Evolutionary conservation across 257 asterid species (phyloP).

Genomic region (Solanum clarkiae): DNA sequence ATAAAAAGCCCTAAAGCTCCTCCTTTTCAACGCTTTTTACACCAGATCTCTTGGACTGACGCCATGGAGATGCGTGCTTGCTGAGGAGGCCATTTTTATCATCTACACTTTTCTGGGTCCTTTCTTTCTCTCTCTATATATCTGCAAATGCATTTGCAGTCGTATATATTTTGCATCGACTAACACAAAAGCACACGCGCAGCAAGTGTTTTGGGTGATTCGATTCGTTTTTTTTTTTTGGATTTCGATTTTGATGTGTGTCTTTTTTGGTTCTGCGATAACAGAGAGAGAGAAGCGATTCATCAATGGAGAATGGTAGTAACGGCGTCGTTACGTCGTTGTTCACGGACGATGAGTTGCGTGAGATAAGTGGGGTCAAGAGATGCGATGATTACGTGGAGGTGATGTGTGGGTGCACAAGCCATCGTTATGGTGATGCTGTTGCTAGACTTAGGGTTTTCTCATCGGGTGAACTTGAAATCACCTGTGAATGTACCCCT

Average conservation of each 20-base stretch:
- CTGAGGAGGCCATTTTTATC: constrained; percentile 4
- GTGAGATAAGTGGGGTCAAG: constrained; percentile 26
- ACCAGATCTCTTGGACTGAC: constrained; percentile 28
- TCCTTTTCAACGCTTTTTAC: constrained; percentile 24
- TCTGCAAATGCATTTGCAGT: background rate
- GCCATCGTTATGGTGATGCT: constrained; percentile 56
- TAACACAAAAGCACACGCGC: background rate
- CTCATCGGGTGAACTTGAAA: constrained; percentile 39
- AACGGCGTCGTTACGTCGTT: constrained; percentile 1
- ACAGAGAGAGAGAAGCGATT: background rate
- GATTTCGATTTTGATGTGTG: constrained; percentile 5
- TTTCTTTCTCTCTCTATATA: background rate
- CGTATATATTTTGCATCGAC: background rate
- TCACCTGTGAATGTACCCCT: constrained; percentile 48
- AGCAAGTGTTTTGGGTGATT: constrained; percentile 8
- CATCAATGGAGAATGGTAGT: constrained; percentile 4
- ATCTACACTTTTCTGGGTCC: background rate
- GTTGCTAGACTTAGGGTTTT: constrained; percentile 54
- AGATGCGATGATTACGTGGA: constrained; percentile 36
- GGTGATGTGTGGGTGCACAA: constrained; percentile 55
- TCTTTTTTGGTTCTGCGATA: background rate
- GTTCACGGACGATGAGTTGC: constrained; percentile 32
- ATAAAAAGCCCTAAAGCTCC: constrained; percentile 5
- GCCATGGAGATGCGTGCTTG: constrained; percentile 27
- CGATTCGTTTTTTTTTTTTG: constrained; percentile 1